Evolutionary conservation across 2,329 filamentous ascomycete genomes (phyloP), one percentile per base, ranked within the genome.

Genomic region (Aquanectria penicillioides): DNA sequence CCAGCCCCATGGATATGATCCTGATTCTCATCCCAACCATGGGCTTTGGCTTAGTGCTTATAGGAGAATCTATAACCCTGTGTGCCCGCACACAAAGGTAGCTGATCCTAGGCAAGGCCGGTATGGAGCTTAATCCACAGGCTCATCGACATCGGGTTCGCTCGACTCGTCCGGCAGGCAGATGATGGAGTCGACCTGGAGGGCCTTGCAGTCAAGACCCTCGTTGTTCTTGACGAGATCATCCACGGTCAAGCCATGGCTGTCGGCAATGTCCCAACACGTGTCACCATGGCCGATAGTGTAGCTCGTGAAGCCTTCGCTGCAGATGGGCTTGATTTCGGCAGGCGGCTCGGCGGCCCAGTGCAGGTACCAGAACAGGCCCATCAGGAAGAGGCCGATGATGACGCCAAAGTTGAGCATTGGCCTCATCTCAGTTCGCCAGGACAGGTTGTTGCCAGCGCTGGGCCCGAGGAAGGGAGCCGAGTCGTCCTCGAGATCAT

Each of bases 391-490:
- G 13, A 86, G 65, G 4, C 83, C 75, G 50, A 85, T 76, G 29
- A 87, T 70, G 59, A 86, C 71, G 51, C 83, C 83, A 72, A 86
- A 87, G 68, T 86, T 86, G 67, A 87, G 75, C 62, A 87, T 74
- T n/a, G 82, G 82, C 74, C 78, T 79, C 74, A 83, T 74, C 58
- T 83, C 80, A 28, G 79, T 77, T 25, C 84, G 78, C 79, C 84
- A 82, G 6, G 84, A 81, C 26, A 74, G 73, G 33, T 70, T n/a
- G 17, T 46, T 28, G 5, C 33, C 26, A 46, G 29, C 74, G 63
- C 61, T 66, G 23, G 48, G 22, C 60, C 57, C 6, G 65, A 57
- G 67, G 56, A 75, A 78, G 11, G 74, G 69, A 20, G 73, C 70
- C 8, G 69, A 62, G 48, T 74, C 73, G 23, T 68, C 64, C n/a